Conservation (phyloP, 2,329 filamentous ascomycete species). For the Chaetomium sp. region DNA sequence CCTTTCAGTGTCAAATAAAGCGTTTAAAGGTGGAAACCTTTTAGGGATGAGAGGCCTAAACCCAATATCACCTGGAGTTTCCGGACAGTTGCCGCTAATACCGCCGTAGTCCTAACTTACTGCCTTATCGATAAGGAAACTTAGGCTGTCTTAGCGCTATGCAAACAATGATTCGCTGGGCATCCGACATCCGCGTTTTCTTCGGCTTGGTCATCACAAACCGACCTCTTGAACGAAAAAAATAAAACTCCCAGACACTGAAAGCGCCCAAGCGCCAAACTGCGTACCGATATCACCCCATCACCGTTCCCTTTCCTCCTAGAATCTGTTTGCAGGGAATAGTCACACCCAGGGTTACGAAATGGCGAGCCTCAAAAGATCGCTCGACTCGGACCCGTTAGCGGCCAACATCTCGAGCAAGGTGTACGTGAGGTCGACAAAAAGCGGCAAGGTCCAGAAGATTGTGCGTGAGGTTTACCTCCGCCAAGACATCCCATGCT, state of each 20-base stretch:
- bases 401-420: conserved; percentile 85
- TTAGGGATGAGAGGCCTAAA: no score
- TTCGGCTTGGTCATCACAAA: neutral
- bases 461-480: conserved; percentile 96
- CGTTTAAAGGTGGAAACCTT: no score
- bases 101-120: no score
- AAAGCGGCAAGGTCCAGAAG: conserved; percentile 96
- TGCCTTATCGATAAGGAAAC: conserved; percentile 10
- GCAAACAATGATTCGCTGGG: neutral
- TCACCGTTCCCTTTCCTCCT: no score
- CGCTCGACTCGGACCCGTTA: conserved; percentile 44
- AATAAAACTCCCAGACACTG: neutral
- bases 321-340: no score
- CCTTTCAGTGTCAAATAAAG: no score
- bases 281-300: no score
- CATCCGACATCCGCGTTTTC: neutral
- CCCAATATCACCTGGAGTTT: no score
- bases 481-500: conserved; percentile 94
- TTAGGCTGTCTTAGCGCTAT: neutral
- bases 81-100: no score
- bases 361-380: conserved; percentile 62
- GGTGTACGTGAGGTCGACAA: conserved; percentile 89
- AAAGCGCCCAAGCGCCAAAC: no score
- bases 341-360: conserved; percentile 10
- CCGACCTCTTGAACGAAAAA: neutral